Base-by-base conservation (phyloP, 148 eudicot genomes). In the Persicaria tinctoria region DNA sequence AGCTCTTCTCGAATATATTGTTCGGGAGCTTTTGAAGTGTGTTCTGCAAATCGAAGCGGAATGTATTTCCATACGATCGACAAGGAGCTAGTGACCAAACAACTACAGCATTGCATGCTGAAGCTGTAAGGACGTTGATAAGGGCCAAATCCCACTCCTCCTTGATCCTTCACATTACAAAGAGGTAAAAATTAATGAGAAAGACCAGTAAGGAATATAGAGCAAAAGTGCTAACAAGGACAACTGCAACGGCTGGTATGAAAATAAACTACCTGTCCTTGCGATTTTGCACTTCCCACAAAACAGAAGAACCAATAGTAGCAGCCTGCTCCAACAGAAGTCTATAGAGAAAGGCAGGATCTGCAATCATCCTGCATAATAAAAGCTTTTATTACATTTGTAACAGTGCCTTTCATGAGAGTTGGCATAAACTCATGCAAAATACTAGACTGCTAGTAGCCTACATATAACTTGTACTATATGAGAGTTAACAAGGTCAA, bases 51-150 rank as follows among this genome's bases (percentile, higher is more conserved):
- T 91, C 98, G 76, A 82, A 88, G 27, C 82, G 87, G 82, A 93
- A 93, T 23, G 97, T 94, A 62, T 85, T 91, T 73, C 98, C 97
- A 86, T 94, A 94, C 6, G 98, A 94, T 70, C 96, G 98, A 69
- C 98, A 94, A 46, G 98, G 97, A 78, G 97, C 97, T 75, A 94
- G 93, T 11, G 97, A 88, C 98, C 98, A 94, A 75, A 94, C 93
- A 79, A 89, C 91, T 63, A 86, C 77, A 55, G 96, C 97, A 77
- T 94, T 94, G 89, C 98, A 94, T 71, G 98, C 97, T 74, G 98
- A 81, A 50, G 87, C 90, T 3, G 98, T 91, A 72, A 94, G 95
- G 56, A 94, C 93, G 75, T 94, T 94, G 57, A 91, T 80, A 46
- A 94, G 93, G 20, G 96, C 98, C 79, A 94, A 88, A 86, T 94